Base-by-base conservation (phyloP, 164 flowering plant genomes). In the Magnolia kwangsiensis region DNA sequence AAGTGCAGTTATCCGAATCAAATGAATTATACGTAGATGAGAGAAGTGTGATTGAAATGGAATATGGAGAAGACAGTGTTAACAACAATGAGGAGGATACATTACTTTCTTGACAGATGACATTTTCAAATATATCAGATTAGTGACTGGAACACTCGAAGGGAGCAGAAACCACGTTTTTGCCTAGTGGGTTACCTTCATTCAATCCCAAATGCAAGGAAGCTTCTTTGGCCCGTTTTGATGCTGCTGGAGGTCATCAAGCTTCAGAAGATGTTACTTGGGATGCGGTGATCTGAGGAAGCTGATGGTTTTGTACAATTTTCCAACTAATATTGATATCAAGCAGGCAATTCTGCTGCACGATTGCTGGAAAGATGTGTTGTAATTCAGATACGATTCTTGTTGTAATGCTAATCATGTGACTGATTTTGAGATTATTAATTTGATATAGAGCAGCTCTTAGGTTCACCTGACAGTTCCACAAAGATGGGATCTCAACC, bases 21-120 rank as follows among this genome's bases (percentile, higher is more conserved):
- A 84, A 87, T 50, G 84, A 83, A 29, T 37, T 72, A 27, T 31
- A 29, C 79, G 63, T 29, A 8, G 77, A 76, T 75, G 85, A 86
- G 23, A 84, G 81, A 68, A 78, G 67, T 61, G 78, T 83, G 7
- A 83, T 84, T 78, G 90, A 86, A 73, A 66, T 88, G 79, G 88
- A 83, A 55, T 84, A 84, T 81, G 90, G 81, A 63, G 88, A 84
- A 6, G 86, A 75, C 64, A 69, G 51, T 70, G 21, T 71, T 50
- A 90, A 87, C 18, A 89, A 86, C 1, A 73, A 73, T 73, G 93
- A 88, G 65, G 87, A 87, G 74, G 84, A 86, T 77, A 72, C 69
- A 2, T 77, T 86, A 16, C 86, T 92, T 80, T 71, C 85, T 50
- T 83, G 77, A 7, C 84, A 88, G 63, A 65, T 85, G 75, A 89